phyloP scores from a whole-genome alignment of 164 flowering plant species.

The Piper longum region DNA sequence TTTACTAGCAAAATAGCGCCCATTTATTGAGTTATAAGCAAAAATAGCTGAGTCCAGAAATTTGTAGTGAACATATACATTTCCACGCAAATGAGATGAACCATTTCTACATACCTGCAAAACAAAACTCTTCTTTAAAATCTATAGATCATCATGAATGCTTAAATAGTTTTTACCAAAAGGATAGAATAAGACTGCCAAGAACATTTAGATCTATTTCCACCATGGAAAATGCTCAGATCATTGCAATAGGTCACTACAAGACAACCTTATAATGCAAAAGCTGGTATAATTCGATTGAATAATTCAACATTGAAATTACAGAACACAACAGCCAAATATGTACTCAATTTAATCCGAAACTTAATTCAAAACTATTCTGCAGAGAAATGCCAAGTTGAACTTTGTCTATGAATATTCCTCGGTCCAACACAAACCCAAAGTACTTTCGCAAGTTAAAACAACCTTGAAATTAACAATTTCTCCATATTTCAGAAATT shows the following conservation, averaged over 20 bases:
- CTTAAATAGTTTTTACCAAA: neutral
- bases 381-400: too few relatives aligned
- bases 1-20: conserved; percentile 91
- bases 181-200: too few relatives aligned
- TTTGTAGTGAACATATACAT: conserved; percentile 84
- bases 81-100: conserved; percentile 87
- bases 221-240: too few relatives aligned
- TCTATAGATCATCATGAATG: neutral
- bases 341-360: too few relatives aligned
- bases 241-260: too few relatives aligned
- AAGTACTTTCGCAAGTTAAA: neutral
- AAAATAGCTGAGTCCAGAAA: conserved; percentile 64
- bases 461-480: conserved; percentile 91
- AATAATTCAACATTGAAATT: too few relatives aligned
- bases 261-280: too few relatives aligned
- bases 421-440: neutral
- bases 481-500: conserved; percentile 91
- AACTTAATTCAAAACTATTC: too few relatives aligned
- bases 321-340: too few relatives aligned
- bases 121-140: conserved; percentile 1
- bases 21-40: conserved; percentile 61
- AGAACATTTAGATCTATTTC: too few relatives aligned
- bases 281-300: too few relatives aligned
- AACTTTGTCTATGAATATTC: neutral
- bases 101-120: conserved; percentile 85